A percentile compares a stretch with the other conserved stretches of the same genome.
These are phyloP conservation scores for Fusarium sp. DNA, from an alignment of 2,329 filamentous ascomycete species.

Conservation along the genomic window DNA sequence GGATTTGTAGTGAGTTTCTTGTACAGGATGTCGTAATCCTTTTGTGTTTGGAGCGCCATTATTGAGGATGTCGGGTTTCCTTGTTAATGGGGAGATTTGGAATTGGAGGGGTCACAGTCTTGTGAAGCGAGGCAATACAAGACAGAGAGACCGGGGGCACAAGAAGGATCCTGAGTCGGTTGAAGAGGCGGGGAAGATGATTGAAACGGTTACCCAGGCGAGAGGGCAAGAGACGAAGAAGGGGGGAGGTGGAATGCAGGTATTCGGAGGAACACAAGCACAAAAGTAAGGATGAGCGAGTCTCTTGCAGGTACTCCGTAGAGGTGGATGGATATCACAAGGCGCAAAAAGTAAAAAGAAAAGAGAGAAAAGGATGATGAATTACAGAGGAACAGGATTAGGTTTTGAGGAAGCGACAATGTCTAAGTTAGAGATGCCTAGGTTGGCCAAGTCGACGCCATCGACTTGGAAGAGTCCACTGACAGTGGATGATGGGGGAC, in stretches of 20 bases:
- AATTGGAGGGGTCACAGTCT: constrained; percentile 19
- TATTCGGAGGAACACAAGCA: constrained; percentile 31
- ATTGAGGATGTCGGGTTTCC: constrained; percentile 26
- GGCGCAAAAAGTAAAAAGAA: constrained; percentile 5
- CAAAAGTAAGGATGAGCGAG: not conserved
- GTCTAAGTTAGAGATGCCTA: not conserved
- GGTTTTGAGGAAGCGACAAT: constrained; percentile 32
- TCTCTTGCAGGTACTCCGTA: constrained; percentile 4
- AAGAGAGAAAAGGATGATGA: constrained; percentile 6
- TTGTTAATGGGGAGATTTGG: constrained; percentile 2
- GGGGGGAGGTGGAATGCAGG: constrained; percentile 11
- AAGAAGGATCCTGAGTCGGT: constrained; percentile 15
- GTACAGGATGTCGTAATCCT: constrained; percentile 56
- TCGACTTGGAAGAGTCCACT: constrained; percentile 9
- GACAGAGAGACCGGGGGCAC: constrained; percentile 15
- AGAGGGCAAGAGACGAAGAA: not conserved
- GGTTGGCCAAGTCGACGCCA: constrained; percentile 26
- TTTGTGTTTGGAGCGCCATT: constrained; percentile 50
- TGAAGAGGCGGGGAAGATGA: constrained; percentile 12
- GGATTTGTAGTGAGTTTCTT: constrained; percentile 71
- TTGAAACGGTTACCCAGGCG: constrained; percentile 24
- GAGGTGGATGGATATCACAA: constrained; percentile 7
- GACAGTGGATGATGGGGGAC: constrained; percentile 27
- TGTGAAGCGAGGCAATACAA: constrained; percentile 28
- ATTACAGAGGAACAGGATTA: constrained; percentile 30